Evolutionary conservation across 257 asterid genomes (phyloP), one percentile per base, ranked within the genome.

Genomic region (Thymus mandschuricus): DNA sequence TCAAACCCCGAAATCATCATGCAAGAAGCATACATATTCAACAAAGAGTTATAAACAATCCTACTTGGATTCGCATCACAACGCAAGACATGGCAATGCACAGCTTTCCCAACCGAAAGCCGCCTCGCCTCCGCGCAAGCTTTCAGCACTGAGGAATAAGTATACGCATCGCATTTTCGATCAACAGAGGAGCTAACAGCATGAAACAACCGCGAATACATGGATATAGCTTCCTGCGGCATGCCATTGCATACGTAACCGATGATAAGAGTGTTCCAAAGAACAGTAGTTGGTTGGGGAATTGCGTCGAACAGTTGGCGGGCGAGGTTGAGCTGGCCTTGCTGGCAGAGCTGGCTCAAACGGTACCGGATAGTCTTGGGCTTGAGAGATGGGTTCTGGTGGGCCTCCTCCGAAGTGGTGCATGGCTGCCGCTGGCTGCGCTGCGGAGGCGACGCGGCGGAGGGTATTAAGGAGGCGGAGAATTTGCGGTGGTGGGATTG

Each of bases 191-290:
- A 70, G 59, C 51, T 80, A 59, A 46, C 69, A n/a, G 76, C 38
- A 45, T 61, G 70, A 34, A 78, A 79, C 82, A 91, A 82, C 66
- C 81, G 79, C 3, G 92, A 84, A 48, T 91, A 91, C 78, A 93
- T 60, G 3, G 83, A 69, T 60, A 93, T 75, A 6, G 96, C 97
- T 76, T 93, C 96, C 0, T 71, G 58, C 52, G 92, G 91, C 87
- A 86, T 65, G 78, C 78, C 74, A 68, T 91, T 91, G 78, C 98
- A 91, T 28, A 89, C 41, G 74, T 78, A 89, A 12, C 98, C 98
- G 54, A 93, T 93, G 5, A 93, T 80, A 1, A 93, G 81, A 8
- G 98, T 72, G 86, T 93, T 93, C 95, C 96, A 91, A n/a, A 91
- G 84, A 3, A 93, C 96, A 61, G 95, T 86, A 8, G 91, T 82